Conservation (phyloP, 2,329 filamentous ascomycete genomes). For the Moelleriella libera region DNA sequence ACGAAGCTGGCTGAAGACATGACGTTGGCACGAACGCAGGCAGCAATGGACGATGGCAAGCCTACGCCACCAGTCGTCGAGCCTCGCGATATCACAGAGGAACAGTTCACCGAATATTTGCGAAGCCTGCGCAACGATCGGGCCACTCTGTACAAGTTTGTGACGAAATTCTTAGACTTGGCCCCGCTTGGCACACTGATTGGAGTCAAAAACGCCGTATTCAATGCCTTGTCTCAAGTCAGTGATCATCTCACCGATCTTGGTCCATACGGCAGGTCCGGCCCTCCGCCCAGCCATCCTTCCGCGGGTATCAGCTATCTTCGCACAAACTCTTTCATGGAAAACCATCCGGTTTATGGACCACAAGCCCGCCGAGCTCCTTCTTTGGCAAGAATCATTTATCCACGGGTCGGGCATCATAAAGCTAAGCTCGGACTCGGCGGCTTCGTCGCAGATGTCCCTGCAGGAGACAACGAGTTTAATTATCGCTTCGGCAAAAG, state of each 20-base stretch:
- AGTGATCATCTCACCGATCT: constrained; percentile 5
- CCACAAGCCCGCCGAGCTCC: constrained; percentile 37
- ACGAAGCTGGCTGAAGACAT: constrained; percentile 30
- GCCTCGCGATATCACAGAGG: constrained; percentile 28
- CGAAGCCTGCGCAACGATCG: constrained; percentile 37
- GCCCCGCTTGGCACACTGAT: constrained; percentile 30
- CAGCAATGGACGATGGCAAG: constrained; percentile 24
- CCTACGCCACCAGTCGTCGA: constrained; percentile 14
- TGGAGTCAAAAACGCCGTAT: constrained; percentile 12
- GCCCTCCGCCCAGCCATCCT: constrained; percentile 47
- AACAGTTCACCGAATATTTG: constrained; percentile 36
- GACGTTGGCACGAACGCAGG: constrained; percentile 20
- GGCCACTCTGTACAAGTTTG: constrained; percentile 33
- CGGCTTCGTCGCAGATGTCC: constrained; percentile 34
- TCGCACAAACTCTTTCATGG: constrained; percentile 36
- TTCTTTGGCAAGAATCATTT: constrained; percentile 35
- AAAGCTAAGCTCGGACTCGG: constrained; percentile 36
- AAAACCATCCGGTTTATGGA: constrained; percentile 48
- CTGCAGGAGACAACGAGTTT: constrained; percentile 27
- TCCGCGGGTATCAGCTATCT: constrained; percentile 50
- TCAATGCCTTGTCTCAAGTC: constrained; percentile 11
- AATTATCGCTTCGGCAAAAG: constrained; percentile 14
- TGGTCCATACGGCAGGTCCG: constrained; percentile 33
- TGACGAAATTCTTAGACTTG: constrained; percentile 49
- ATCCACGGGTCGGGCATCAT: constrained; percentile 21